A percentile compares a stretch with the other conserved stretches of the same genome.
These are phyloP conservation scores for Naganishia cerealis DNA, from an alignment of 1,284 basidiomycete genomes.

Conservation along the genomic window DNA sequence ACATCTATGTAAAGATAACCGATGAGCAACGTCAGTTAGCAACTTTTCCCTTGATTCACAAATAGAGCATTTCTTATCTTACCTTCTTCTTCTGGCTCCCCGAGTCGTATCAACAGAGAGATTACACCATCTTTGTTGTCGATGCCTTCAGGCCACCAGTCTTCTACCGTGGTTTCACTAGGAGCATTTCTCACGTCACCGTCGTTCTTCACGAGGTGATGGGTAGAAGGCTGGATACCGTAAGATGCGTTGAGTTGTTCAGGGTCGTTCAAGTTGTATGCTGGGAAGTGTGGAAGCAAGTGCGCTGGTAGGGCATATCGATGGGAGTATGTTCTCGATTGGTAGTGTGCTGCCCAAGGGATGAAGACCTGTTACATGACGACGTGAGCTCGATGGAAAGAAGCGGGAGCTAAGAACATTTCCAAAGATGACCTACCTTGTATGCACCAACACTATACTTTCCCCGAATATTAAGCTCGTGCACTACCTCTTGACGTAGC, in stretches of 20 bases:
- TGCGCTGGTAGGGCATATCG: slow-evolving; percentile 41
- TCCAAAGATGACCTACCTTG: slow-evolving; percentile 45
- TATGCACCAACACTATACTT: slow-evolving; percentile 41
- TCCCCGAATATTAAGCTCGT: slow-evolving; percentile 36
- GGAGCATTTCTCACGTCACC: slow-evolving; percentile 11
- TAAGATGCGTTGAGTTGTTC: slow-evolving; percentile 40
- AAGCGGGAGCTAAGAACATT: neutral
- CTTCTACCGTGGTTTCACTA: slow-evolving; percentile 31
- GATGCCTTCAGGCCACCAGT: slow-evolving; percentile 39
- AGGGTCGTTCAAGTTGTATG: slow-evolving; percentile 49
- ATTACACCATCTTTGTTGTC: slow-evolving; percentile 37
- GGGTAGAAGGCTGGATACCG: slow-evolving; percentile 31
- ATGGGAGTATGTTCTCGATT: slow-evolving; percentile 43
- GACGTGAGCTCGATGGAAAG: neutral
- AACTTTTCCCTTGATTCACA: neutral
- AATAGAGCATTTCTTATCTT: neutral
- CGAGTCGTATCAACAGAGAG: slow-evolving; percentile 44
- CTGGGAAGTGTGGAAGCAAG: slow-evolving; percentile 46
- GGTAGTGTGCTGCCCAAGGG: slow-evolving; percentile 45
- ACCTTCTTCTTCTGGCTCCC: slow-evolving; percentile 29
- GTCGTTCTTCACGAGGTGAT: slow-evolving; percentile 28
- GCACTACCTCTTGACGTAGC: slow-evolving; percentile 40
- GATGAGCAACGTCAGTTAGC: neutral
- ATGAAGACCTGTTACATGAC: slow-evolving; percentile 43
- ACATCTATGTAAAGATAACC: neutral